Conservation (phyloP, 108 stramenopile species). For the Chaetoceros muelleri region DNA sequence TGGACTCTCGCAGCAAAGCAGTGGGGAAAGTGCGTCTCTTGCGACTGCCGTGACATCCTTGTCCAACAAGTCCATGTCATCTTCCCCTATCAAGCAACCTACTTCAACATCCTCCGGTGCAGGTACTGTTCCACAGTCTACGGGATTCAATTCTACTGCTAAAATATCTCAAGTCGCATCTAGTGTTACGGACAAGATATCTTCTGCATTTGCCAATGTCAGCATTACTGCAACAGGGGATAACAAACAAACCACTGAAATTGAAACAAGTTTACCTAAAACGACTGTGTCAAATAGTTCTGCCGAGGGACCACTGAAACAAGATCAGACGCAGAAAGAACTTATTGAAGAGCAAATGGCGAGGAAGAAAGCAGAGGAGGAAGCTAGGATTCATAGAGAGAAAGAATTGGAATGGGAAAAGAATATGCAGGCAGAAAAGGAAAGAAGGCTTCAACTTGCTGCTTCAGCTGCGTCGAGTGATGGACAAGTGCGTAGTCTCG, state of each 20-base stretch:
- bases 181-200: not conserved
- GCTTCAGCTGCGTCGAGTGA: not conserved
- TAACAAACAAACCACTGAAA: not conserved
- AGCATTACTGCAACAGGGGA: not conserved
- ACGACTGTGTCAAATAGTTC: not conserved
- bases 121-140: slow-evolving; percentile 4
- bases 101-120: slow-evolving; percentile 5
- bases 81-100: slow-evolving; percentile 9
- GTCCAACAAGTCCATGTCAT: not conserved
- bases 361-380: slow-evolving; percentile 22
- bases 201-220: not conserved
- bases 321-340: not conserved
- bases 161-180: not conserved
- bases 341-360: slow-evolving; percentile 4
- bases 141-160: not conserved
- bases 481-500: not conserved
- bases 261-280: too few species aligned
- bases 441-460: slow-evolving; percentile 11
- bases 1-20: not conserved
- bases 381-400: slow-evolving; percentile 26
- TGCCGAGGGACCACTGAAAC: not conserved
- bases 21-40: not conserved
- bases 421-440: slow-evolving; percentile 47
- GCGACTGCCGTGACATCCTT: slow-evolving; percentile 2
- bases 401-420: slow-evolving; percentile 33